phyloP scores from a whole-genome alignment of 345 rosid species.

The Carallia brachiata region DNA sequence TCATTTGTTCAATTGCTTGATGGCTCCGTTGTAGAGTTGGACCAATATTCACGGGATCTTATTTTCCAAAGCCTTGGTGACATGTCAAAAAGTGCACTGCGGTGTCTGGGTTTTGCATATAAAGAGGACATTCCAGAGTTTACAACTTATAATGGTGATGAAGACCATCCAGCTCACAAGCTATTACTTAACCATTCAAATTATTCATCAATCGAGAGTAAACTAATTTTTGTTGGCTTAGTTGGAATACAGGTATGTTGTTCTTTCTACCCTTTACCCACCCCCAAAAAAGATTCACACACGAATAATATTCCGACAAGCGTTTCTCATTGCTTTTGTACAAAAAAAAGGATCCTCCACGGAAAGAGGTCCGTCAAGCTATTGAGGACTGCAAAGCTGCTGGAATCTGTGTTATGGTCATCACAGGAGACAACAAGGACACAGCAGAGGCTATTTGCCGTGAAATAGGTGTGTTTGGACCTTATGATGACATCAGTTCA shows the following conservation, averaged over 20 bases:
- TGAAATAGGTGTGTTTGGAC: conserved; percentile 90
- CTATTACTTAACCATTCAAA: conserved; percentile 70
- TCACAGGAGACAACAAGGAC: conserved; percentile 91
- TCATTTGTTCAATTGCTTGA: conserved; percentile 64
- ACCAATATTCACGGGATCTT: conserved; percentile 51
- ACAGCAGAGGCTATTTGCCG: conserved; percentile 96
- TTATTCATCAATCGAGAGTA: conserved; percentile 78
- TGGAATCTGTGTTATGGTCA: conserved; percentile 97
- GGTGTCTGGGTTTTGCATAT: conserved; percentile 87
- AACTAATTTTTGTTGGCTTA: conserved; percentile 74
- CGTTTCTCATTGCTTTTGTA: conserved; percentile 11
- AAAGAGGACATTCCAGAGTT: conserved; percentile 54
- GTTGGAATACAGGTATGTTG: conserved; percentile 78
- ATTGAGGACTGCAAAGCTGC: conserved; percentile 94
- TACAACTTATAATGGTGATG: conserved; percentile 74
- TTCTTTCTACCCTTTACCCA: not conserved
- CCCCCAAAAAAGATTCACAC: too few relatives aligned
- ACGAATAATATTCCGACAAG: not conserved
- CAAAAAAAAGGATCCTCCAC: conserved; percentile 81
- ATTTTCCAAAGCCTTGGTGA: conserved; percentile 60
- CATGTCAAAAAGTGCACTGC: conserved; percentile 76
- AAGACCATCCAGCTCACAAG: conserved; percentile 85
- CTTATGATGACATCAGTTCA: conserved; percentile 53
- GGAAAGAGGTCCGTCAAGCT: conserved; percentile 90
- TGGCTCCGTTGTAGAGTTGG: conserved; percentile 63